Evolutionary conservation across 2,329 filamentous ascomycete genomes (phyloP).

Genomic region (Elsinoe perseae): DNA sequence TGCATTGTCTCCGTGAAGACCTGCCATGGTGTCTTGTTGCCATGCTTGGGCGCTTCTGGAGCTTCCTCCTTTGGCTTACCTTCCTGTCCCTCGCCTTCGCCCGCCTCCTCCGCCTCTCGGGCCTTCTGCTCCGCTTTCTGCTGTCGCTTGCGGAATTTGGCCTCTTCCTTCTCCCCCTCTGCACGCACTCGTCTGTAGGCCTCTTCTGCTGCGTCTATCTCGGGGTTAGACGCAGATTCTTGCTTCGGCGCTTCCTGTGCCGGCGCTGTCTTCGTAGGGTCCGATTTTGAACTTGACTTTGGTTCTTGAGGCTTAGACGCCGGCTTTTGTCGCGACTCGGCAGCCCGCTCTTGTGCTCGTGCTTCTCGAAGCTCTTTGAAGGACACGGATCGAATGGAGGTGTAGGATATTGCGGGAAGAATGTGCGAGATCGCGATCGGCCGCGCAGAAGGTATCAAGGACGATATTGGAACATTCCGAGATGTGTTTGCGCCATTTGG

Average conservation of each 20-base stretch:
- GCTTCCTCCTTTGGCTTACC: slow-evolving; percentile 56
- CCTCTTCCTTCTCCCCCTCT: slow-evolving; percentile 36
- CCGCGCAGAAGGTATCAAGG: slow-evolving; percentile 17
- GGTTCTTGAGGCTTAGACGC: slow-evolving; percentile 36
- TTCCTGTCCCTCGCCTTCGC: slow-evolving; percentile 41
- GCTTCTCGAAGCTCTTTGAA: slow-evolving; percentile 33
- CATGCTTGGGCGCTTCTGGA: slow-evolving; percentile 88
- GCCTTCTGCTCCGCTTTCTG: slow-evolving; percentile 37
- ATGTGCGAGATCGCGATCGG: slow-evolving; percentile 34
- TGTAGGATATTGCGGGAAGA: slow-evolving; percentile 37
- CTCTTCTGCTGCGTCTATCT: slow-evolving; percentile 28
- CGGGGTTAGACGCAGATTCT: slow-evolving; percentile 21
- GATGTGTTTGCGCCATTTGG: slow-evolving; percentile 8
- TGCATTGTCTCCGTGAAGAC: slow-evolving; percentile 97
- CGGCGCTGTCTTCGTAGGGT: slow-evolving; percentile 26
- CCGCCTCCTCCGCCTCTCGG: slow-evolving; percentile 37
- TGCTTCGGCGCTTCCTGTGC: slow-evolving; percentile 29
- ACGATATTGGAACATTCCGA: not conserved
- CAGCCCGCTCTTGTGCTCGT: slow-evolving; percentile 30
- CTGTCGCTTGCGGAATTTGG: slow-evolving; percentile 34
- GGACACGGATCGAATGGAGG: slow-evolving; percentile 38
- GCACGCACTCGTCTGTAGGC: slow-evolving; percentile 30
- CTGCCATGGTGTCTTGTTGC: slow-evolving; percentile 97
- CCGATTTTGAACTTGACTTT: slow-evolving; percentile 32
- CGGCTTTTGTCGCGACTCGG: slow-evolving; percentile 21